These are phyloP conservation scores for Trichoderma polysporum DNA, from an alignment of 2,329 filamentous ascomycete species.

Conservation along the genomic window DNA sequence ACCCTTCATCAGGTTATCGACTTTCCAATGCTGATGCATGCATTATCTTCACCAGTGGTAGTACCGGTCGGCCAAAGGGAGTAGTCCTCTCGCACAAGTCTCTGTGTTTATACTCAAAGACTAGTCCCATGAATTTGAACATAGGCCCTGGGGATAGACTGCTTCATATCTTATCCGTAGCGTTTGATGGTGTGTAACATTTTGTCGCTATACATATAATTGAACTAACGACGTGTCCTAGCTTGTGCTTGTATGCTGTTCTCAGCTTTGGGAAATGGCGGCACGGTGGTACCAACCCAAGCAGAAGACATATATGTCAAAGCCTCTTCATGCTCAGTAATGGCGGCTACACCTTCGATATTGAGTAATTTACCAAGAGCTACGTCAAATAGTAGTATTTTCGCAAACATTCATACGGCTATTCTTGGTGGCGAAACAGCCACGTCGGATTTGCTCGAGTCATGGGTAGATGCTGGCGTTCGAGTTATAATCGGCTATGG, in stretches of 20 bases:
- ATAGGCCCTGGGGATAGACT: slow-evolving; percentile 12
- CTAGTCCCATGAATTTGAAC: slow-evolving; percentile 13
- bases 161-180: slow-evolving; percentile 16
- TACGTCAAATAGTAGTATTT: background rate
- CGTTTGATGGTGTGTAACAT: slow-evolving; percentile 6
- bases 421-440: slow-evolving; percentile 18
- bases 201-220: background rate
- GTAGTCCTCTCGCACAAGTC: slow-evolving; percentile 16
- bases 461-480: slow-evolving; percentile 11
- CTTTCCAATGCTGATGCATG: background rate
- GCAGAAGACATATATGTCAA: slow-evolving; percentile 10
- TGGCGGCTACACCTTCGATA: slow-evolving; percentile 16
- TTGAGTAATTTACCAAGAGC: background rate
- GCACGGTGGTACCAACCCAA: slow-evolving; percentile 10
- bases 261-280: slow-evolving; percentile 9
- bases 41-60: slow-evolving; percentile 20
- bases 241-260: slow-evolving; percentile 20
- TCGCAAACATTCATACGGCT: background rate
- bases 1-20: background rate
- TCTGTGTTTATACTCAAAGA: slow-evolving; percentile 11
- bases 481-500: slow-evolving; percentile 15
- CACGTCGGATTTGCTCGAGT: background rate
- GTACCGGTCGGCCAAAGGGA: slow-evolving; percentile 12
- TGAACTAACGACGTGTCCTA: background rate
- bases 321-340: slow-evolving; percentile 16